Conservation (phyloP, 345 rosid genomes). For the Populus alba region DNA sequence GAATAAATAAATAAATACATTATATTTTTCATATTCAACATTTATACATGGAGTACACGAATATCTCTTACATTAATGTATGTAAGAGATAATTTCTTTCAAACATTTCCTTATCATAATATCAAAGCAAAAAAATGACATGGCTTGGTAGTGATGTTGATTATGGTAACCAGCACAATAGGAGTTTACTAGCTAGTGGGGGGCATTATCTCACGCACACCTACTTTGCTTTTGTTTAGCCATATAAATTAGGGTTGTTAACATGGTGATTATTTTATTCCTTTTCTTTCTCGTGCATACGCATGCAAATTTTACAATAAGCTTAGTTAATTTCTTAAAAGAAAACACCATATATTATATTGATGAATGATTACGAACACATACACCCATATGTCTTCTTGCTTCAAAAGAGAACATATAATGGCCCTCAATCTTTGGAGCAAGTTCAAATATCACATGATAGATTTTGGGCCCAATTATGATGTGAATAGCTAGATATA, state of each 20-base stretch:
- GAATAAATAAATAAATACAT: too few relatives aligned
- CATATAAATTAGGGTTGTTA: neutral
- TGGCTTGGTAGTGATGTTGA: neutral
- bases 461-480: neutral
- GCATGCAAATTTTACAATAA: neutral
- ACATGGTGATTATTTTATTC: neutral
- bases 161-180: neutral
- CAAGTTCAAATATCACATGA: neutral
- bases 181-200: neutral
- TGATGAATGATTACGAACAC: too few relatives aligned
- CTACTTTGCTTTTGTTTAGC: constrained; percentile 6
- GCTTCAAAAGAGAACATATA: neutral
- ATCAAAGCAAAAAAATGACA: neutral
- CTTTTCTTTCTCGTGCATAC: neutral
- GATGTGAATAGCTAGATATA: too few relatives aligned
- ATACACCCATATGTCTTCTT: neutral
- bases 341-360: too few relatives aligned
- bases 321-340: neutral
- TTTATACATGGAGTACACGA: too few relatives aligned
- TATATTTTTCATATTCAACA: too few relatives aligned
- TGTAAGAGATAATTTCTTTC: too few relatives aligned
- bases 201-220: neutral
- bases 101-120: neutral
- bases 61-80: too few relatives aligned
- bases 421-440: neutral